phyloP scores from a whole-genome alignment of 768 basidiomycete genomes.

The Amanita jacksonii region DNA sequence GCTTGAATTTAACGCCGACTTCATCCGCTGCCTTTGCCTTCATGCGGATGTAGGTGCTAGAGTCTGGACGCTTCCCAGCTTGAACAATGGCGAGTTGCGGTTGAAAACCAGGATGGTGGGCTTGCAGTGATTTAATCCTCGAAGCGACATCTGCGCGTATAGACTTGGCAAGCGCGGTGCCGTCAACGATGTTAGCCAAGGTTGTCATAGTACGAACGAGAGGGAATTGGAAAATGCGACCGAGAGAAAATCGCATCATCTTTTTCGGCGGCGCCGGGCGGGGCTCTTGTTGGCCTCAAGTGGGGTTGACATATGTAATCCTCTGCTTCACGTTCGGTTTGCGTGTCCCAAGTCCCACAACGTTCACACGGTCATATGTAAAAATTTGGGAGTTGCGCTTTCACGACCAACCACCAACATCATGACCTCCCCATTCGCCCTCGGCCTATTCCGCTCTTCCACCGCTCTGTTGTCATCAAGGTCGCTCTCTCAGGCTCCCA shows the following conservation, averaged over 20 bases:
- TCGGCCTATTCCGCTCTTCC: conserved; percentile 49
- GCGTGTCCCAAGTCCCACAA: too few species aligned
- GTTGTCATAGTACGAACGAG: conserved; percentile 30
- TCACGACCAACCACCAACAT: conserved; percentile 12
- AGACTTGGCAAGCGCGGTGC: conserved; percentile 78
- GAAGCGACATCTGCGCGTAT: conserved; percentile 71
- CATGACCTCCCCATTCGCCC: conserved; percentile 46
- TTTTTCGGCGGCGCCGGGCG: too few species aligned
- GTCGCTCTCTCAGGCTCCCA: conserved; percentile 23
- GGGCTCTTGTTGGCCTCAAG: not conserved
- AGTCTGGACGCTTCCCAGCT: conserved; percentile 88
- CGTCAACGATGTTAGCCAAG: conserved; percentile 60
- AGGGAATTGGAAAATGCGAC: conserved; percentile 25
- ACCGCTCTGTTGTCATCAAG: conserved; percentile 47
- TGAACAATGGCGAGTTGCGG: conserved; percentile 90
- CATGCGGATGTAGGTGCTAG: conserved; percentile 91
- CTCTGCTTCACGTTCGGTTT: too few species aligned
- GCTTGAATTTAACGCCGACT: conserved; percentile 81
- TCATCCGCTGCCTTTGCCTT: conserved; percentile 94
- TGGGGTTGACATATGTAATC: too few species aligned
- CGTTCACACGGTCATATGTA: not conserved
- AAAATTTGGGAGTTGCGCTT: conserved; percentile 14
- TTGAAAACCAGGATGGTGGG: conserved; percentile 76
- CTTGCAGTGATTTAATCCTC: conserved; percentile 54
- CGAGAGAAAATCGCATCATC: not conserved